phyloP scores from a whole-genome alignment of 2,329 filamentous ascomycete species.

The Aspergillus cejpii region DNA sequence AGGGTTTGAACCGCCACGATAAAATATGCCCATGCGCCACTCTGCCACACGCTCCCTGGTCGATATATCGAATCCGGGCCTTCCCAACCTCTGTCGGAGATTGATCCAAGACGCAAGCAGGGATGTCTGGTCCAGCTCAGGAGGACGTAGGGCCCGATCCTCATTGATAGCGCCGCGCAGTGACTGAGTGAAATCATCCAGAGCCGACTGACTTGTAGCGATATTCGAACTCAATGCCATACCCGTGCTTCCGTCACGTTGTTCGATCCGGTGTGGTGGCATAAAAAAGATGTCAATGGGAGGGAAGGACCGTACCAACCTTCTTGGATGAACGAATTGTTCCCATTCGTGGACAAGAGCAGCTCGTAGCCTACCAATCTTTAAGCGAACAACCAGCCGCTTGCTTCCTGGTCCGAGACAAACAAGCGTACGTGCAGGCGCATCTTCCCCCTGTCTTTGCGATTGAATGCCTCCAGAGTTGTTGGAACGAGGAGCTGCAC shows the following conservation, averaged over 20 bases:
- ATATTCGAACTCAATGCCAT: not conserved
- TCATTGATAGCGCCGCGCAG: conserved; percentile 12
- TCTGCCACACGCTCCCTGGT: not conserved
- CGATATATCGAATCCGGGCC: conserved; percentile 11
- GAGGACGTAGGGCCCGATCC: conserved; percentile 12
- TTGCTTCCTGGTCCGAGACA: not conserved
- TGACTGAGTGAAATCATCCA: not conserved
- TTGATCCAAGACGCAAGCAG: conserved; percentile 9
- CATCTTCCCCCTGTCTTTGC: not conserved
- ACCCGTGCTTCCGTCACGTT: not conserved
- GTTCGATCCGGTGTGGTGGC: not conserved
- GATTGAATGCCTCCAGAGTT: not conserved
- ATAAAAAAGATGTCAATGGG: conserved; percentile 3
- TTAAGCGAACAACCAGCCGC: not conserved
- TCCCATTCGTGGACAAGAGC: not conserved
- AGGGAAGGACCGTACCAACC: not conserved
- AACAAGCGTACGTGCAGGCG: not conserved
- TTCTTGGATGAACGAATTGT: not conserved
- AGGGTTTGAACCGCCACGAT: not conserved
- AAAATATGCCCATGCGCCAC: not conserved
- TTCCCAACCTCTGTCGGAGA: conserved; percentile 11
- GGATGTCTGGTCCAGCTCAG: not conserved
- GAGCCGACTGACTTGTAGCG: not conserved
- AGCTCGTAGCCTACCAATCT: not conserved
- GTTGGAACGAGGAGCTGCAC: not conserved